Evolutionary conservation across 78 protist species (phyloP).

Genomic region (Anaeramoeba flamelloides): DNA sequence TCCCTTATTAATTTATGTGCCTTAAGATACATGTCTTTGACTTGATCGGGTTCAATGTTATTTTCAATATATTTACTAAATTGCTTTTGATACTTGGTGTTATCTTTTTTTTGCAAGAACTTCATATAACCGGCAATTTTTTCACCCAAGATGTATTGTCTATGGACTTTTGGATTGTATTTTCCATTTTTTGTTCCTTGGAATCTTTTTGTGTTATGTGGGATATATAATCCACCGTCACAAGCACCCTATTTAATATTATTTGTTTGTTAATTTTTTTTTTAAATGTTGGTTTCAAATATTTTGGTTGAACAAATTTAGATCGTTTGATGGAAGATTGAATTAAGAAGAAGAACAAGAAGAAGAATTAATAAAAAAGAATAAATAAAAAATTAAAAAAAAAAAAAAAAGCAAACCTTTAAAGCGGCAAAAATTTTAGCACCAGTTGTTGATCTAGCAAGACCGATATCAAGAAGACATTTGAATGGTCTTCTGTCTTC

Average conservation of each 20-base stretch:
- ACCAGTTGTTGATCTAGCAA: slow-evolving; percentile 88
- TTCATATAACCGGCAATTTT: slow-evolving; percentile 91
- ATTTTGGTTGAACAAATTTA: too few species aligned
- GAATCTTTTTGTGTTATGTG: slow-evolving; percentile 80
- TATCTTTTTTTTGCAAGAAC: slow-evolving; percentile 65
- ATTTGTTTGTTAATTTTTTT: too few species aligned
- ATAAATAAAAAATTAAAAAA: slow-evolving; percentile 1
- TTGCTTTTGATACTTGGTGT: slow-evolving; percentile 50
- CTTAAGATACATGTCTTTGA: slow-evolving; percentile 62
- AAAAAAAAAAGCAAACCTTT: slow-evolving; percentile 13
- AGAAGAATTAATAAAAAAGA: too few species aligned
- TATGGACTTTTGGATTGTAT: slow-evolving; percentile 58
- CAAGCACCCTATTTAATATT: slow-evolving; percentile 68
- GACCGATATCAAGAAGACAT: slow-evolving; percentile 83
- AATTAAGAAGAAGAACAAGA: too few species aligned
- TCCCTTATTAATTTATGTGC: slow-evolving; percentile 71
- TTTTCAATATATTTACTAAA: slow-evolving; percentile 66
- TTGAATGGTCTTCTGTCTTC: slow-evolving; percentile 81
- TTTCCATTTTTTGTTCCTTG: slow-evolving; percentile 82
- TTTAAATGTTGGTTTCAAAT: too few species aligned
- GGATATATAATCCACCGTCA: slow-evolving; percentile 92
- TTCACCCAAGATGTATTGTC: slow-evolving; percentile 75
- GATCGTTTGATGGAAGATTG: too few species aligned
- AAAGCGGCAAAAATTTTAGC: slow-evolving; percentile 61
- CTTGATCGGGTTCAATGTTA: slow-evolving; percentile 53